Percentiles rank a stretch among this genome's conserved stretches.
phyloP scores from a whole-genome alignment of 1,139 yeast species.

The Taiozyma onychis region DNA sequence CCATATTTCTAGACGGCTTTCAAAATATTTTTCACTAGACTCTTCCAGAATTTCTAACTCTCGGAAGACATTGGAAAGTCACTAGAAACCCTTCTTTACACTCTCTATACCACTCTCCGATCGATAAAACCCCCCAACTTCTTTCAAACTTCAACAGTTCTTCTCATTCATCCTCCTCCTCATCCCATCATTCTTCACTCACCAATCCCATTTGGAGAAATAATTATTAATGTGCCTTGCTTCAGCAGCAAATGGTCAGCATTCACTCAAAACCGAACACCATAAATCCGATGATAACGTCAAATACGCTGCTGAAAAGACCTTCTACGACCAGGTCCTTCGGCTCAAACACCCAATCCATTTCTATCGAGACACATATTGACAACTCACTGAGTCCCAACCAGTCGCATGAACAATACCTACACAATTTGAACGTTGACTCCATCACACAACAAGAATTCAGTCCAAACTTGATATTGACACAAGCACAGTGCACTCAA shows the following conservation, averaged over 20 bases:
- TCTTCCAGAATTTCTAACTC: neutral
- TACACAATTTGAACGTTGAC: neutral
- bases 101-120: neutral
- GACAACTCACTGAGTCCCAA: neutral
- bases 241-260: neutral
- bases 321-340: constrained; percentile 51
- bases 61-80: neutral
- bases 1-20: too few species aligned
- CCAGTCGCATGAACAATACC: neutral
- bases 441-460: neutral
- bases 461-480: neutral
- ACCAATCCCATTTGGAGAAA: neutral
- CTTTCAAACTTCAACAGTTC: too few species aligned
- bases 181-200: neutral
- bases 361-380: neutral
- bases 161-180: neutral
- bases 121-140: neutral
- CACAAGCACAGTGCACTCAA: neutral
- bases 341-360: neutral
- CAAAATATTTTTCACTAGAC: neutral
- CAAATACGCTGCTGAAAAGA: constrained; percentile 66
- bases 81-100: too few species aligned
- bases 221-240: neutral
- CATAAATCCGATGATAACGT: constrained; percentile 37
- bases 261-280: neutral